Conservation (phyloP, 2,329 filamentous ascomycete genomes). For the Chaetoscypha palmicola region DNA sequence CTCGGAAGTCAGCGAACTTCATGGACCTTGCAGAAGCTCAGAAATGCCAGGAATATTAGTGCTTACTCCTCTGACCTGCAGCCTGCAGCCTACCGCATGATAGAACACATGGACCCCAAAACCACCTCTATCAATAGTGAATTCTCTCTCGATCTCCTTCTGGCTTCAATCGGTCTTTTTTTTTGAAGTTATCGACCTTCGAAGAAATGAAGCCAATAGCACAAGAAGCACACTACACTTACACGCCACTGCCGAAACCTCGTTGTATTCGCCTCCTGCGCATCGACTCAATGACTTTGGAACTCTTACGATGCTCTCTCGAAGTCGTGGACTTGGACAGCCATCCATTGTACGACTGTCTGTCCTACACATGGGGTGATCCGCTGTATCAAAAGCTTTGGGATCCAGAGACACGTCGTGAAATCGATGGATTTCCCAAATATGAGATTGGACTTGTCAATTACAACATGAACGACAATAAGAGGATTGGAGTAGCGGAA, state of each 20-base stretch:
- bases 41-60: no score
- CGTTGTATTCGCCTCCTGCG: constrained; percentile 1
- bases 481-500: neutral
- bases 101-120: no score
- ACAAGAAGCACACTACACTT: neutral
- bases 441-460: neutral
- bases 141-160: no score
- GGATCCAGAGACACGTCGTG: neutral
- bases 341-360: constrained; percentile 9
- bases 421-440: neutral
- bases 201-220: no score
- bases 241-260: neutral
- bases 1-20: no score
- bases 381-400: constrained; percentile 7
- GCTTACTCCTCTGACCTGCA: no score
- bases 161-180: no score
- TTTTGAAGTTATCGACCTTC: no score
- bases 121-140: no score
- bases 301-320: constrained; percentile 4
- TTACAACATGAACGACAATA: neutral
- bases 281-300: neutral
- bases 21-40: no score
- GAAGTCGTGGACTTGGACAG: constrained; percentile 8
- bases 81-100: neutral
- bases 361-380: constrained; percentile 16